phyloP scores from a whole-genome alignment of 176 grass and related monocot species.

The Neostapfia colusana region DNA sequence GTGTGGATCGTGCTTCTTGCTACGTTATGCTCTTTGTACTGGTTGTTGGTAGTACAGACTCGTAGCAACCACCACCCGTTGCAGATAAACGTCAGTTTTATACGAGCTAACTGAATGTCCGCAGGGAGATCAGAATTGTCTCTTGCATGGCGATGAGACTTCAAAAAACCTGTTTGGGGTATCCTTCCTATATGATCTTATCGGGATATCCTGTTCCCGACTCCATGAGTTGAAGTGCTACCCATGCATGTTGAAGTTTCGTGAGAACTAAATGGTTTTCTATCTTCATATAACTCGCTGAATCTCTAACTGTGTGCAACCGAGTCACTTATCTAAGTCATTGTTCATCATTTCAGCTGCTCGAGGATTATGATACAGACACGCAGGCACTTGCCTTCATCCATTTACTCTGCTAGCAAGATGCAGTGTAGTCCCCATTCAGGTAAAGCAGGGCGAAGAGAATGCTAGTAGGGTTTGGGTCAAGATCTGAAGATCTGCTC shows the following conservation, averaged over 20 bases:
- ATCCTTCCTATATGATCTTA: not conserved
- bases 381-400: not conserved
- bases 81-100: not conserved
- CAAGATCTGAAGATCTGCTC: slow-evolving; percentile 27
- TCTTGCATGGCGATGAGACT: not conserved
- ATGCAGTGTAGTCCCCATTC: not conserved
- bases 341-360: not conserved
- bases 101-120: not conserved
- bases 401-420: not conserved
- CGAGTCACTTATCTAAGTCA: not conserved
- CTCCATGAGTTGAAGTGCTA: not conserved
- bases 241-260: not conserved
- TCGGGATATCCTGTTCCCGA: not conserved
- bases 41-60: not conserved
- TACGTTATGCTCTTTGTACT: not conserved
- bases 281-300: not conserved
- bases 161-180: no score
- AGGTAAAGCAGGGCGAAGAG: not conserved
- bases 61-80: not conserved
- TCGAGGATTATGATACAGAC: slow-evolving; percentile 6
- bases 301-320: not conserved
- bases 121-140: not conserved
- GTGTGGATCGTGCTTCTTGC: not conserved
- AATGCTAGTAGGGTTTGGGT: not conserved
- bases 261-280: not conserved